A percentile compares a stretch with the other conserved stretches of the same genome.
These are phyloP conservation scores for Aspergillus coremiiformis DNA, from an alignment of 495 filamentous ascomycete species.

Conservation along the genomic window DNA sequence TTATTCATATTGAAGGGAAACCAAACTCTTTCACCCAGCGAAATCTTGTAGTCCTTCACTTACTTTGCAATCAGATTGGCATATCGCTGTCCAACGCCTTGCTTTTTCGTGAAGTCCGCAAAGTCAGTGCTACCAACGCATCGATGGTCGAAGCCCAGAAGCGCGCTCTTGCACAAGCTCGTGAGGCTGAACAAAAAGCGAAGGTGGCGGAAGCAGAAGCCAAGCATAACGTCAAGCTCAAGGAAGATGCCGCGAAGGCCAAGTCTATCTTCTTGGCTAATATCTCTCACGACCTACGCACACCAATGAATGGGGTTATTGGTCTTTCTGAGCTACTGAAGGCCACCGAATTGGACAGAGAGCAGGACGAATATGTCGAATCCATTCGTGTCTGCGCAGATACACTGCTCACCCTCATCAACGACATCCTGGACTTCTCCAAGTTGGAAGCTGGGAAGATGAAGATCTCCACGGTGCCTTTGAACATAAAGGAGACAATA, in stretches of 20 bases:
- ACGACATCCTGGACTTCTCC: slow-evolving; percentile 89
- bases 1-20: slow-evolving; percentile 79
- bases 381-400: slow-evolving; percentile 87
- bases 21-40: slow-evolving; percentile 82
- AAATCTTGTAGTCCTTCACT: slow-evolving; percentile 74
- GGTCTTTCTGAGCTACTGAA: slow-evolving; percentile 83
- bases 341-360: slow-evolving; percentile 64
- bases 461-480: slow-evolving; percentile 79
- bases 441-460: slow-evolving; percentile 94
- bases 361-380: slow-evolving; percentile 88
- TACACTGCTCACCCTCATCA: slow-evolving; percentile 85
- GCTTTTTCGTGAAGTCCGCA: slow-evolving; percentile 72
- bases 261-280: slow-evolving; percentile 93
- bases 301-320: slow-evolving; percentile 83
- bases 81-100: slow-evolving; percentile 85
- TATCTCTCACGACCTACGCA: slow-evolving; percentile 80
- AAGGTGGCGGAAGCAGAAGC: slow-evolving; percentile 77
- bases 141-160: slow-evolving; percentile 87
- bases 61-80: slow-evolving; percentile 82
- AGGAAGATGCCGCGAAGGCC: slow-evolving; percentile 84
- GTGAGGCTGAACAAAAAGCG: slow-evolving; percentile 74
- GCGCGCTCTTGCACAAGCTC: slow-evolving; percentile 68
- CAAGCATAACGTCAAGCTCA: slow-evolving; percentile 77
- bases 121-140: slow-evolving; percentile 70
- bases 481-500: slow-evolving; percentile 80